Percentiles rank a stretch among this genome's conserved stretches.
These are phyloP conservation scores for Mucor indicus DNA, from an alignment of 371 early-diverging fungal species.

Conservation along the genomic window DNA sequence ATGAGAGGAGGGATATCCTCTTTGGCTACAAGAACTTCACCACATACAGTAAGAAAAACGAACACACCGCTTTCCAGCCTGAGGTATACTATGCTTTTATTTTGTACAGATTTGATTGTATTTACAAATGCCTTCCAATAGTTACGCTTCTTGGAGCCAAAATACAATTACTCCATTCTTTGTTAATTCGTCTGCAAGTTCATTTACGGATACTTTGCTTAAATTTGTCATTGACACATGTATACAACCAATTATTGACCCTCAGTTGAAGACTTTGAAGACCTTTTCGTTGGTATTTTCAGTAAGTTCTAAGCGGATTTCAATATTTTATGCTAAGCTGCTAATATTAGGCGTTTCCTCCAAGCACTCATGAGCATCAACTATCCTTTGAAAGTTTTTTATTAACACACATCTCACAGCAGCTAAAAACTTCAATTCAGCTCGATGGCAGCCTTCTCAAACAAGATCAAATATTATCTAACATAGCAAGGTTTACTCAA, in stretches of 20 bases:
- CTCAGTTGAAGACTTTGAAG: slow-evolving; percentile 34
- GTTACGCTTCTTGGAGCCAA: slow-evolving; percentile 33
- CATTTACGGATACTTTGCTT: slow-evolving; percentile 41
- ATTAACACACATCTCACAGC: slow-evolving; percentile 54
- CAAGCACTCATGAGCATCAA: slow-evolving; percentile 37
- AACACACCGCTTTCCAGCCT: slow-evolving; percentile 24
- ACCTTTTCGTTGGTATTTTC: slow-evolving; percentile 49
- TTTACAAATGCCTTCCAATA: no score
- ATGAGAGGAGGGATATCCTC: slow-evolving; percentile 42
- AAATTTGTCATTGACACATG: slow-evolving; percentile 56
- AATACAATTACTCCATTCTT: slow-evolving; percentile 1
- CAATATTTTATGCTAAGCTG: background rate
- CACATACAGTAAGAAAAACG: slow-evolving; percentile 33
- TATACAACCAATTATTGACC: slow-evolving; percentile 55
- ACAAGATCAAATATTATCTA: slow-evolving; percentile 45
- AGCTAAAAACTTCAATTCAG: slow-evolving; percentile 50
- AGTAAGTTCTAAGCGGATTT: slow-evolving; percentile 31
- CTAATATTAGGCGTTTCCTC: slow-evolving; percentile 29
- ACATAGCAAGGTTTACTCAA: slow-evolving; percentile 58
- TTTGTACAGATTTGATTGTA: no score
- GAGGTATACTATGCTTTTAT: no score
- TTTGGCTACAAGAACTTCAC: slow-evolving; percentile 45
- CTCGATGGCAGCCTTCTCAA: slow-evolving; percentile 36
- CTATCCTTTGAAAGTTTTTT: slow-evolving; percentile 55
- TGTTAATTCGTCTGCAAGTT: slow-evolving; percentile 14